Percentiles rank a stretch among this genome's conserved stretches.
phyloP scores from a whole-genome alignment of 257 asterid genomes.

The Jasminum sambac region DNA sequence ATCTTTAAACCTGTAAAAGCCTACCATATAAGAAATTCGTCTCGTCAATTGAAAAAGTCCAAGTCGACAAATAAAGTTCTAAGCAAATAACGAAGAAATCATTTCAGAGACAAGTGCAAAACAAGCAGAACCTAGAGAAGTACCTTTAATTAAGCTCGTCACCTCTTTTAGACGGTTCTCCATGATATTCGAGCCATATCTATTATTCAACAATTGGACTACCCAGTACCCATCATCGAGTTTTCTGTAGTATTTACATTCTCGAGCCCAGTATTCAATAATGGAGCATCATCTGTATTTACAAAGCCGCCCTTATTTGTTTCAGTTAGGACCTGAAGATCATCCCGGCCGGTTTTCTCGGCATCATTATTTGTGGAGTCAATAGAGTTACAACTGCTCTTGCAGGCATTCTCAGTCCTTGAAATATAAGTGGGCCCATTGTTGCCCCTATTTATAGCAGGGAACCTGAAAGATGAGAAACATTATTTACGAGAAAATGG shows the following conservation, averaged over 20 bases:
- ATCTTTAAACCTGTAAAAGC: conserved; percentile 43
- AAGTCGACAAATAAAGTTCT: neutral
- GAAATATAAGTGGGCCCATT: conserved; percentile 39
- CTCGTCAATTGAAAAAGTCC: no score
- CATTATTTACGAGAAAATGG: neutral
- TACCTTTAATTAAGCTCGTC: conserved; percentile 58
- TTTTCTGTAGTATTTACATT: conserved; percentile 60
- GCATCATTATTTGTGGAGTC: conserved; percentile 36
- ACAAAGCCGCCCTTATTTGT: conserved; percentile 48
- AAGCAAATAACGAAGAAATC: conserved; percentile 2
- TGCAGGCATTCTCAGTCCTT: conserved; percentile 35
- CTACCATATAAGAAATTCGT: neutral
- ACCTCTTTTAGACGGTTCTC: conserved; percentile 39
- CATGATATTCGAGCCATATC: conserved; percentile 39
- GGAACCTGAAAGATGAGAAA: conserved; percentile 35
- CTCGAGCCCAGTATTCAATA: conserved; percentile 34
- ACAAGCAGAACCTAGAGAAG: neutral
- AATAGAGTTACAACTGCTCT: conserved; percentile 37
- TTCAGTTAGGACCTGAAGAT: conserved; percentile 38
- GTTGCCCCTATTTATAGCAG: conserved; percentile 21
- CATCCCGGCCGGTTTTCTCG: conserved; percentile 39
- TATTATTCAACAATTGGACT: conserved; percentile 56
- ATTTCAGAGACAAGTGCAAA: no score
- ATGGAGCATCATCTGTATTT: conserved; percentile 51
- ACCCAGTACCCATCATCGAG: conserved; percentile 30